Evolutionary conservation across 768 basidiomycete species (phyloP), one percentile per base, ranked within the genome.

Genomic region (Trametes maxima): DNA sequence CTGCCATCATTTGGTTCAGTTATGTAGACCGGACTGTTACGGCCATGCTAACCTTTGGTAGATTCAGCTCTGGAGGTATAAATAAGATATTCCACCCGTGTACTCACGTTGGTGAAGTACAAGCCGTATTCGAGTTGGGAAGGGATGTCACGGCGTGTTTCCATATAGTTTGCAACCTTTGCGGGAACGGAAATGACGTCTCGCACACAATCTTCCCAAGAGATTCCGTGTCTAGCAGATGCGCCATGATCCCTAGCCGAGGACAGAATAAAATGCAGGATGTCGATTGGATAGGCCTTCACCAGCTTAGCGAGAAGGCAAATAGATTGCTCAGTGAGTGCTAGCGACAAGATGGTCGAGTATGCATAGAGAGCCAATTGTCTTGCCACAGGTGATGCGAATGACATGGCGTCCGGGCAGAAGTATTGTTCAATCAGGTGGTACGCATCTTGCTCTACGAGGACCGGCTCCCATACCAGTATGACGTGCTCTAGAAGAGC

Each of bases 181-280:
- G 78, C 77, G 36, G 95, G 94, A 8, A 95, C 74, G 16, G 84
- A 78, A 51, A 87, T 78, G 2, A 87, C 54, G 59, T 84, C 81
- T 35, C 83, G 84, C 22, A 95, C 83, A 64, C 81, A 85, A 65
- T 94, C 89, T 65, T 92, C 89, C 95, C 95, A 97, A 46, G 69
- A 67, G 21, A 82, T 67, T 42, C 70, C 71, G 59, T 72, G 74
- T 50, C 75, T 70, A 6, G 55, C 44, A 17, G 67, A 49, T 33
- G 46, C 59, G 5, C 55, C 64, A 22, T 46, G 58, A 21, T 64
- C 59, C 45, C n/a, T 59, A 17, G 65, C 62, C 1, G 73, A 63
- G 68, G 82, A 85, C 17, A 88, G 68, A 12, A 81, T 76, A n/a
- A 71, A 67, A 70, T 88, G 83, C 35, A 94, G 72, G 47, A 86